A percentile compares a stretch with the other conserved stretches of the same genome.
Evolutionary conservation across 495 filamentous ascomycete genomes (phyloP).

Genomic region (Terfezia claveryi): DNA sequence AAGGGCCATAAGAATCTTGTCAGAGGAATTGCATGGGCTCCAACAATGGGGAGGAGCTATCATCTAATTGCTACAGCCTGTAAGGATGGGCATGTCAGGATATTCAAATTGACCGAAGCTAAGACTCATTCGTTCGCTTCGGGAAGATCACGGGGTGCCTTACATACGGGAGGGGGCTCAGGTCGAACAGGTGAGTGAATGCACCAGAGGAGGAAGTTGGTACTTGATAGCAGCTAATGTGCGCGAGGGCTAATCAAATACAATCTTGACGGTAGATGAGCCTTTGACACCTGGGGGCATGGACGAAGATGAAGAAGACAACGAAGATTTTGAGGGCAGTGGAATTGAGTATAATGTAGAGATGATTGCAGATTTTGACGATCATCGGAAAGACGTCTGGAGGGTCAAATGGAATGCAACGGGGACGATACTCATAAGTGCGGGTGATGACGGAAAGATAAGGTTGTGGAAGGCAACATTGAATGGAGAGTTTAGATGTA

Average conservation of each 20-base stretch:
- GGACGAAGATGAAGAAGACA: constrained; percentile 7
- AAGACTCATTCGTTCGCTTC: constrained; percentile 20
- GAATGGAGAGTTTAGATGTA: constrained; percentile 17
- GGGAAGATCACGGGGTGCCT: constrained; percentile 5
- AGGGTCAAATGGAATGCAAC: constrained; percentile 38
- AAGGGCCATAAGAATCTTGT: constrained; percentile 48
- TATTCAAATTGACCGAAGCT: constrained; percentile 49
- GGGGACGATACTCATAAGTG: constrained; percentile 35
- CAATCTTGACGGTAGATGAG: constrained; percentile 2
- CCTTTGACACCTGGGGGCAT: not conserved
- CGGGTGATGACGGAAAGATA: constrained; percentile 39
- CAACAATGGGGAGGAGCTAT: constrained; percentile 62
- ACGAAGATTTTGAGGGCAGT: not conserved
- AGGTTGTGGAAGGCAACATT: constrained; percentile 27
- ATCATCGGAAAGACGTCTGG: constrained; percentile 36
- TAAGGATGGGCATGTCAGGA: constrained; percentile 69
- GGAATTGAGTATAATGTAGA: constrained; percentile 17
- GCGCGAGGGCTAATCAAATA: no score
- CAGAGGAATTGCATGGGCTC: constrained; percentile 83
- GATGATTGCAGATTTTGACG: constrained; percentile 31
- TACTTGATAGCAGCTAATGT: no score
- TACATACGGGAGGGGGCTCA: not conserved
- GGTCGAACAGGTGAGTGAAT: not conserved
- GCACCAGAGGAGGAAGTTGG: no score
- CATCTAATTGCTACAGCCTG: constrained; percentile 82